A percentile compares a stretch with the other conserved stretches of the same genome.
phyloP scores from a whole-genome alignment of 495 filamentous ascomycete genomes.

The Hypoxylon fragiforme region DNA sequence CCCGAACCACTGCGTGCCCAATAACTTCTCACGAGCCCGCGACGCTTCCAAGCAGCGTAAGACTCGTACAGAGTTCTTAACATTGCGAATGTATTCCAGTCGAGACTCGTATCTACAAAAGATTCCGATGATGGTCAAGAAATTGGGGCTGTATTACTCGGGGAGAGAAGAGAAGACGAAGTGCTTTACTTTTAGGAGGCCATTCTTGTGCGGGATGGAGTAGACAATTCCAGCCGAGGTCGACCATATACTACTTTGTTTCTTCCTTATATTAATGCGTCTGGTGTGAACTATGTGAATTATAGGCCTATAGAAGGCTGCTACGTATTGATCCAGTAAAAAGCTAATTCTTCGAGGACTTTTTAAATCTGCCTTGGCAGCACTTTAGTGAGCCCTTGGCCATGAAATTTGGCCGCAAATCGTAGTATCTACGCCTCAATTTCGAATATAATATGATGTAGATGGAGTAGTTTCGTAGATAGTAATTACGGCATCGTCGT shows the following conservation, averaged over 20 bases:
- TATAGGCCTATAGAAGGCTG: conserved; percentile 9
- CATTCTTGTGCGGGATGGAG: conserved; percentile 45
- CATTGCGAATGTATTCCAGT: conserved; percentile 49
- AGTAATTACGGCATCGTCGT: too few relatives aligned
- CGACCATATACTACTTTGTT: conserved; percentile 51
- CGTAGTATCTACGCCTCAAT: not conserved
- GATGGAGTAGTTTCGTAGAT: too few relatives aligned
- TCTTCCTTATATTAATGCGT: conserved; percentile 31
- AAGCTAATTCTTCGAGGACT: conserved; percentile 6
- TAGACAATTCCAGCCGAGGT: conserved; percentile 52
- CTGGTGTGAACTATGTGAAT: conserved; percentile 35
- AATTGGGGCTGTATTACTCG: conserved; percentile 49
- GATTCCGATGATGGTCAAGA: conserved; percentile 52
- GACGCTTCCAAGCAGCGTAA: conserved; percentile 40
- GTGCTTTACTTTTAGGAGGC: conserved; percentile 49
- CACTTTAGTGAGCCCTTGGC: not conserved
- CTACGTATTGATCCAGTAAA: conserved; percentile 16
- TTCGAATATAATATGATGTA: not conserved
- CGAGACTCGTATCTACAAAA: conserved; percentile 55
- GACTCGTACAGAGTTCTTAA: conserved; percentile 42
- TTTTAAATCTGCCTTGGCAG: not conserved
- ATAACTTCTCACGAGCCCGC: conserved; percentile 39
- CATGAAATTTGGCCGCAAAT: not conserved
- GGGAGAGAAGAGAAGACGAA: conserved; percentile 45
- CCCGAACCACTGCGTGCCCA: conserved; percentile 13